Evolutionary conservation across 352 stramenopile species (phyloP), one percentile per base, ranked within the genome.

Genomic region (Phytophthora cactorum): DNA sequence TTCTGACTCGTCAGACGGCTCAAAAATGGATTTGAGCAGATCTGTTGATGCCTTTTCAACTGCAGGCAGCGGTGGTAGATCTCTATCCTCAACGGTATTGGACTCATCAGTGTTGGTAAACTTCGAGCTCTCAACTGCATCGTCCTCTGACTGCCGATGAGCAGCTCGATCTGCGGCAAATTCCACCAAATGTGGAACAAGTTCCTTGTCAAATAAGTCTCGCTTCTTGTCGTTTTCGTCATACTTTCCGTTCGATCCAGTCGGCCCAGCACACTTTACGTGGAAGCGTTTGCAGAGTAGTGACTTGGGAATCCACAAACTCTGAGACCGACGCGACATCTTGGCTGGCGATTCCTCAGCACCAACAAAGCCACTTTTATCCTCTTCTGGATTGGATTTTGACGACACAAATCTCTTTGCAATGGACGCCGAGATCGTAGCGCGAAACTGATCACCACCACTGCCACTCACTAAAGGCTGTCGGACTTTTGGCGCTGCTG

Each of bases 231-330:
- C 67, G 2, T 63, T 64, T 12, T 78, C 68, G 8, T 64, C 66
- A 4, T 51, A 27, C 29, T 66, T 72, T 49, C 52, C 59, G 2
- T 63, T 72, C 2, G 65, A 64, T 6, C 63, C 68, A 5, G 73
- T 86, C 2, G 74, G 63, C 1, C 74, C 73, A n/a, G 15, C 63
- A 45, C 84, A 92, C 38, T 92, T 90, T 2, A 93, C 79, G 39
- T 80, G 85, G 58, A 94, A 96, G 5, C 88, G 88, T 63, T 96
- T 96, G 68, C 88, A 95, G 0, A 96, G 72, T 22, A 96, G 49
- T 8, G 76, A 68, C 31, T 82, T 85, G 4, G 88, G 88, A 27
- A 89, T 78, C 85, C 86, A 96, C 9, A 64, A 29, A 53, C 59
- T 76, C 63, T 90, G 70, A 2, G 72, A 86, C 9, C 86, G 79